Conservation (phyloP, 495 filamentous ascomycete genomes). For the Hypomontagnella submonticulosa region DNA sequence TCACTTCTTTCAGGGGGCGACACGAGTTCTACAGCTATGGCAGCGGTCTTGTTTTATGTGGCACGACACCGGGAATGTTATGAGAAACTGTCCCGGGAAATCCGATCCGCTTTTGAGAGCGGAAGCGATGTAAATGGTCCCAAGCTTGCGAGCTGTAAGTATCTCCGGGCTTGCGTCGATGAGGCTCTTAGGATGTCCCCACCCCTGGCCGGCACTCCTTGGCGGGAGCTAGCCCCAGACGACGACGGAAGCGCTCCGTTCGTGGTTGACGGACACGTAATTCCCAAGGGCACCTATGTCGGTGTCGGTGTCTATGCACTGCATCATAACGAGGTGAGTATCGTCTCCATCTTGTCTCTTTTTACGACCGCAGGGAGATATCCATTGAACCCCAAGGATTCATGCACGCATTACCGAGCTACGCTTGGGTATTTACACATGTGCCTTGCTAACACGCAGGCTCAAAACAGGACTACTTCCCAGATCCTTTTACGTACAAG, state of each 20-base stretch:
- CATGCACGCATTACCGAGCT: too few species aligned
- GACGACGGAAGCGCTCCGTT: not conserved
- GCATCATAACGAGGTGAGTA: conserved; percentile 6
- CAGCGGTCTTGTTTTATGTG: conserved; percentile 66
- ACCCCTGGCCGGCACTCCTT: conserved; percentile 58
- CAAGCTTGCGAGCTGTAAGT: conserved; percentile 60
- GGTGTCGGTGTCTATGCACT: not conserved
- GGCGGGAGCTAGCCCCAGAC: conserved; percentile 49
- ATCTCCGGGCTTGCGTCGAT: conserved; percentile 42
- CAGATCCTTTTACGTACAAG: not conserved
- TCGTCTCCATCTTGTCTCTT: too few species aligned
- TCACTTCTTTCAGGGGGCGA: conserved; percentile 46
- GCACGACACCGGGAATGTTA: conserved; percentile 54
- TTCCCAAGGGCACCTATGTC: conserved; percentile 45
- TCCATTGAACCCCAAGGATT: too few species aligned
- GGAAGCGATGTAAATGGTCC: conserved; percentile 51
- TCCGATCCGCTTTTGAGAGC: conserved; percentile 52
- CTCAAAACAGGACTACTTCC: conserved; percentile 3
- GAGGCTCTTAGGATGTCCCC: conserved; percentile 69
- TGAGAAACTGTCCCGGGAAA: conserved; percentile 52
- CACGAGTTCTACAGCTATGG: conserved; percentile 59
- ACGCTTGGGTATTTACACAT: too few species aligned
- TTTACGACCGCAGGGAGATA: too few species aligned
- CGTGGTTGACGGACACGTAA: conserved; percentile 48
- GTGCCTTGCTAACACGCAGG: too few species aligned